phyloP scores from a whole-genome alignment of 106 monocot genomes.

The Dendrobium huoshanense region DNA sequence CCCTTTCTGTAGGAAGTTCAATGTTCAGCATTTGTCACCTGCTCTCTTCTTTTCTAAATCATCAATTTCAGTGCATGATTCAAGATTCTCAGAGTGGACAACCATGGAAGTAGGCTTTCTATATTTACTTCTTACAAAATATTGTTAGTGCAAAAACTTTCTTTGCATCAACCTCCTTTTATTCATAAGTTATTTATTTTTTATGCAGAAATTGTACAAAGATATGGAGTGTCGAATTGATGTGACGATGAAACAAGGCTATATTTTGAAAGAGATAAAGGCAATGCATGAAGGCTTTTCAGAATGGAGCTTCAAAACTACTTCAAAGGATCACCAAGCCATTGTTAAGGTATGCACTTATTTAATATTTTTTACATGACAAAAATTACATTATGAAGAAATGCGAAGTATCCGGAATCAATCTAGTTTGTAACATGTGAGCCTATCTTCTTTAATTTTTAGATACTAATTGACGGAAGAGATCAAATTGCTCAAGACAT shows the following conservation, averaged over 20 bases:
- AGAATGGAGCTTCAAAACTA: slow-evolving; percentile 24
- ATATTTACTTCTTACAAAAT: not conserved
- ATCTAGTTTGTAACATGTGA: not conserved
- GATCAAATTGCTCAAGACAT: slow-evolving; percentile 20
- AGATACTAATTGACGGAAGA: slow-evolving; percentile 73
- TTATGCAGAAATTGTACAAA: slow-evolving; percentile 26
- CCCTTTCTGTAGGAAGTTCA: slow-evolving; percentile 61
- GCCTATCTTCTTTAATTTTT: not conserved
- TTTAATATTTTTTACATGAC: not conserved
- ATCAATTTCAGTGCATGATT: not conserved
- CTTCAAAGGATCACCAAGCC: slow-evolving; percentile 36
- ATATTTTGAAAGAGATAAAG: slow-evolving; percentile 18
- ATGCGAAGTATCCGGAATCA: not conserved
- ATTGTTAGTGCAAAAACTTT: not conserved
- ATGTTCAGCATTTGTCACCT: slow-evolving; percentile 61
- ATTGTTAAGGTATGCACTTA: slow-evolving; percentile 29
- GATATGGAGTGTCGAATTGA: slow-evolving; percentile 47
- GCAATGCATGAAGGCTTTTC: slow-evolving; percentile 33
- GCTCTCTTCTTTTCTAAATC: slow-evolving; percentile 34
- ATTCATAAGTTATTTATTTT: not conserved
- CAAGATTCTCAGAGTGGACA: slow-evolving; percentile 19
- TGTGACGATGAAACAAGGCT: slow-evolving; percentile 9
- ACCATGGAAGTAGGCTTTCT: slow-evolving; percentile 28
- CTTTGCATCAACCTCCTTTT: not conserved
- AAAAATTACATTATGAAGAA: not conserved